phyloP scores from a whole-genome alignment of 139 green algal species.

The Tetraselmis chui region DNA sequence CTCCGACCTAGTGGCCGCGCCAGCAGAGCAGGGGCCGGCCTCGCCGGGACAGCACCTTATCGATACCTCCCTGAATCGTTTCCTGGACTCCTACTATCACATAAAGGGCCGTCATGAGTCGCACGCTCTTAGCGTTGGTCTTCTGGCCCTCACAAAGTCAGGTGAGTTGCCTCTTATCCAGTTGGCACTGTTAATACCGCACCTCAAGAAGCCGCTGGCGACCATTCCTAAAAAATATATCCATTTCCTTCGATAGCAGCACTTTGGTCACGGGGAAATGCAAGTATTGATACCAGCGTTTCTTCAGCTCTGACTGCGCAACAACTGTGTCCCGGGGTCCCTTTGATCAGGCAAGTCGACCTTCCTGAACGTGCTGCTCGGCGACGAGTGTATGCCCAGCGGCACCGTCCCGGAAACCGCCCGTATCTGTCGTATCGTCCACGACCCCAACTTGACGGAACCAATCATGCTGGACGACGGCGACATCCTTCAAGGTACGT shows the following conservation, averaged over 20 bases:
- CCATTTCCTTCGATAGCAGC: too few relatives aligned
- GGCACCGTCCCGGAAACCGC: slow-evolving; percentile 67
- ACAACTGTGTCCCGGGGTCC: too few relatives aligned
- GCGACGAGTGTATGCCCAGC: slow-evolving; percentile 42
- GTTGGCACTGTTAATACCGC: too few relatives aligned
- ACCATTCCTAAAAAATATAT: too few relatives aligned
- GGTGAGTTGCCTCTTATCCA: too few relatives aligned
- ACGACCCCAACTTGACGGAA: slow-evolving; percentile 12
- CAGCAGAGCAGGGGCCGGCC: too few relatives aligned
- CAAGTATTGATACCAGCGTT: too few relatives aligned
- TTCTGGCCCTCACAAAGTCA: slow-evolving; percentile 51
- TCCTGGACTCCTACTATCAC: slow-evolving; percentile 21
- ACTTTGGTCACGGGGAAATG: too few relatives aligned
- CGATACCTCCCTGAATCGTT: slow-evolving; percentile 18
- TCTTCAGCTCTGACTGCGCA: too few relatives aligned
- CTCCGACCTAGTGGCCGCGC: background rate
- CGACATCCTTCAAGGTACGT: slow-evolving; percentile 6
- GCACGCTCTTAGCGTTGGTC: slow-evolving; percentile 30
- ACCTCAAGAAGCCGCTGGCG: too few relatives aligned
- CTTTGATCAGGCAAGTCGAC: slow-evolving; percentile 74
- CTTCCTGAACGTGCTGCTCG: slow-evolving; percentile 57
- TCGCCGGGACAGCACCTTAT: slow-evolving; percentile 6
- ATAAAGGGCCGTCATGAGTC: slow-evolving; percentile 24
- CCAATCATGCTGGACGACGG: background rate
- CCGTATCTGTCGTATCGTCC: slow-evolving; percentile 36